Percentiles rank a stretch among this genome's conserved stretches.
phyloP scores from a whole-genome alignment of 1,284 basidiomycete species.

The Sphaerobolus stellatus region DNA sequence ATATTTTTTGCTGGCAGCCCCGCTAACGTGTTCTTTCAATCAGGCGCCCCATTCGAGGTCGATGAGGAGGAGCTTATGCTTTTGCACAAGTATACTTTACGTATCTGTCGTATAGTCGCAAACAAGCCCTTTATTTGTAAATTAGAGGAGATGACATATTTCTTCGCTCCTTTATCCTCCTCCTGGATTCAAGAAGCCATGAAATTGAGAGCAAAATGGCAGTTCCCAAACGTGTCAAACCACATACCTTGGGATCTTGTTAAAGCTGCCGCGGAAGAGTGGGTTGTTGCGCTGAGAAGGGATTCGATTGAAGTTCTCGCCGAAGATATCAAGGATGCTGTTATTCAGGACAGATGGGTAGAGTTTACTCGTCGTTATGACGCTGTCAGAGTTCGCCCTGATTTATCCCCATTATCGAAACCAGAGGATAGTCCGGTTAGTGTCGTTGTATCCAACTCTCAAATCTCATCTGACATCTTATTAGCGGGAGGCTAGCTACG shows the following conservation, averaged over 20 bases:
- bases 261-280: constrained; percentile 47
- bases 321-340: constrained; percentile 52
- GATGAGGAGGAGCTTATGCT: constrained; percentile 45
- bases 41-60: constrained; percentile 49
- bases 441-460: constrained; percentile 17
- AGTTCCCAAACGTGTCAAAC: constrained; percentile 40
- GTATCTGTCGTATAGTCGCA: constrained; percentile 56
- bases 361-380: constrained; percentile 73
- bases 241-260: constrained; percentile 67
- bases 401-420: constrained; percentile 70
- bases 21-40: constrained; percentile 42
- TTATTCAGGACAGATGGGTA: constrained; percentile 72
- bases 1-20: constrained; percentile 56
- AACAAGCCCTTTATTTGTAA: constrained; percentile 65
- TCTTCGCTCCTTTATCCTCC: constrained; percentile 57
- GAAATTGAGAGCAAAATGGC: constrained; percentile 23
- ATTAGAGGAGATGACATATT: constrained; percentile 55
- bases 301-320: constrained; percentile 42
- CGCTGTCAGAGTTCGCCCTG: constrained; percentile 53
- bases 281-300: constrained; percentile 49
- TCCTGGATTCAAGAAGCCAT: constrained; percentile 5
- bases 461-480: neutral
- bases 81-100: constrained; percentile 60
- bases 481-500: constrained; percentile 58
- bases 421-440: constrained; percentile 62